These are phyloP conservation scores for Vitis amurensis DNA, from an alignment of 164 flowering plant species.

Conservation along the genomic window DNA sequence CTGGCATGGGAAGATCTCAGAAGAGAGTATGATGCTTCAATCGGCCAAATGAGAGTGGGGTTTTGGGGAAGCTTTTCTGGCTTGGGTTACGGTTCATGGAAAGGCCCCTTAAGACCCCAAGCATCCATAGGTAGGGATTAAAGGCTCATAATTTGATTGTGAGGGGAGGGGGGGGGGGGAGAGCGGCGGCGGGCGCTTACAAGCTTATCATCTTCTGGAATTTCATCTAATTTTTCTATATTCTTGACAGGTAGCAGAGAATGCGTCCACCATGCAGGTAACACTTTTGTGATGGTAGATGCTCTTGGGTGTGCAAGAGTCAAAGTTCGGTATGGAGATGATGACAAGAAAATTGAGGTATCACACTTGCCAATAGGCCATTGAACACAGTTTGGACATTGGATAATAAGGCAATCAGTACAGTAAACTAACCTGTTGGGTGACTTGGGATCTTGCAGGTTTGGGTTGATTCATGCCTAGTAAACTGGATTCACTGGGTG, in stretches of 20 bases:
- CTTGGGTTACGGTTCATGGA: constrained; percentile 50
- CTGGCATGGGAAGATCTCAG: constrained; percentile 58
- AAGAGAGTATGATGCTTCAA: constrained; percentile 58
- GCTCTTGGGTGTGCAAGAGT: constrained; percentile 62
- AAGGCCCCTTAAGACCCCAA: constrained; percentile 57
- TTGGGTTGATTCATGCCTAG: constrained; percentile 69
- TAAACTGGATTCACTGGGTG: constrained; percentile 76
- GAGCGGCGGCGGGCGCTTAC: too few relatives aligned
- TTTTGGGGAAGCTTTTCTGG: constrained; percentile 19
- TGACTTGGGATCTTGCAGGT: constrained; percentile 29
- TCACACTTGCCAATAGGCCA: not conserved
- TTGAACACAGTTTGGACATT: too few relatives aligned
- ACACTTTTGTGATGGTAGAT: constrained; percentile 67
- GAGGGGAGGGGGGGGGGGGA: not conserved
- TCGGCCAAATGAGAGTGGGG: constrained; percentile 24
- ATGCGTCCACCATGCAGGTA: constrained; percentile 63
- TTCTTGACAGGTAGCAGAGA: constrained; percentile 61
- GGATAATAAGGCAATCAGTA: too few relatives aligned
- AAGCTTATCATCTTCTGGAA: too few relatives aligned
- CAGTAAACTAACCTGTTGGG: not conserved
- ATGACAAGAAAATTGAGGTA: constrained; percentile 52
- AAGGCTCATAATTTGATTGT: not conserved
- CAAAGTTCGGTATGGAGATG: constrained; percentile 64
- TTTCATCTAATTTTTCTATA: not conserved
- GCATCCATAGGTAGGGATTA: constrained; percentile 54